A percentile compares a stretch with the other conserved stretches of the same genome.
phyloP scores from a whole-genome alignment of 352 stramenopile genomes.

The Phytophthora podocarpi region DNA sequence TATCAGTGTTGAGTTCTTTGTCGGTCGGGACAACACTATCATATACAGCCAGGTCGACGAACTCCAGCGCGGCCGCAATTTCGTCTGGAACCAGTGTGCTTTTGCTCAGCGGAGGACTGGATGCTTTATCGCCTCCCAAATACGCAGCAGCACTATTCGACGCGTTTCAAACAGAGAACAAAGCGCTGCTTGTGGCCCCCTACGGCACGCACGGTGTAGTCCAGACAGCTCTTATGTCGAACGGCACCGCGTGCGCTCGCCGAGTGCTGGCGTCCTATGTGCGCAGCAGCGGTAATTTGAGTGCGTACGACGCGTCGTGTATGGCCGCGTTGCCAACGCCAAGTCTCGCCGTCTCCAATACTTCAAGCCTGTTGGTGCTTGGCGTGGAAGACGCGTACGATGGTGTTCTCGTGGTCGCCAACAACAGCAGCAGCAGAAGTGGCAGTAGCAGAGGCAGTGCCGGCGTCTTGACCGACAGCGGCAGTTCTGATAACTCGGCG shows the following conservation, averaged over 20 bases:
- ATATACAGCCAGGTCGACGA: slow-evolving; percentile 39
- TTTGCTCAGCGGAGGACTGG: slow-evolving; percentile 53
- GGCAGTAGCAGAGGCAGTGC: slow-evolving; percentile 7
- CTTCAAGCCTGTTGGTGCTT: slow-evolving; percentile 46
- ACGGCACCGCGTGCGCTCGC: slow-evolving; percentile 50
- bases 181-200: slow-evolving; percentile 53
- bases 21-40: slow-evolving; percentile 25
- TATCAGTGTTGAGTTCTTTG: not conserved
- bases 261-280: slow-evolving; percentile 69
- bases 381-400: slow-evolving; percentile 56
- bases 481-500: slow-evolving; percentile 7
- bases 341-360: slow-evolving; percentile 41
- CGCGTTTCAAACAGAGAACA: slow-evolving; percentile 39
- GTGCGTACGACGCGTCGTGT: slow-evolving; percentile 59
- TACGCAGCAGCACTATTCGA: slow-evolving; percentile 53
- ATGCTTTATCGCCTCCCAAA: slow-evolving; percentile 44
- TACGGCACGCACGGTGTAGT: slow-evolving; percentile 52
- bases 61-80: slow-evolving; percentile 10
- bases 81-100: slow-evolving; percentile 45
- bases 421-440: slow-evolving; percentile 8
- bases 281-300: slow-evolving; percentile 44
- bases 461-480: slow-evolving; percentile 4
- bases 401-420: slow-evolving; percentile 25
- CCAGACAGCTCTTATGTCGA: slow-evolving; percentile 30
- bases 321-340: slow-evolving; percentile 37